Base-by-base conservation (phyloP, 2,329 filamentous ascomycete genomes). In the Clarireedia paspali region DNA sequence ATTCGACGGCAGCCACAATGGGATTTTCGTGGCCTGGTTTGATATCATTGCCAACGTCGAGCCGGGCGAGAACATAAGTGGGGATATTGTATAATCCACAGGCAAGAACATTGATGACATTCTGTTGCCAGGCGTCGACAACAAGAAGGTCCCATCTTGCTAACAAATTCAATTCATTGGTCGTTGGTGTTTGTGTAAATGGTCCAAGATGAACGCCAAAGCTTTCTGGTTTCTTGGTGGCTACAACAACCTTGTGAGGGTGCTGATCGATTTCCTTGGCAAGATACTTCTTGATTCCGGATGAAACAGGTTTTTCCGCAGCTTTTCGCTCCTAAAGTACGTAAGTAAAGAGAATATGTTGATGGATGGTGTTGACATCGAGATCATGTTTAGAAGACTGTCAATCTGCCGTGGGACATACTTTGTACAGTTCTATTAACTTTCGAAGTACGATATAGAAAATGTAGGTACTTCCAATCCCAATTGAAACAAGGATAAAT, bases 71-170 rank as follows among this genome's bases (percentile, higher is more conserved):
- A 10, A 58, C 49, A 26, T 64, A 60, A 36, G 59, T 30, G 17
- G 63, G 59, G 4, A 60, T 34, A 4, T 46, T 14, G 50, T 64
- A 60, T 12, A 48, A 20, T 6, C 39, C 38, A 42, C 44, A 34
- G n/a, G 62, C 60, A 53, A 75, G 64, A 4, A 70, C 72, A 4
- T 70, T 64, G 2, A 66, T 46, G 2, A 74, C 68, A 5, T 72
- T 70, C 9, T 53, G 40, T 57, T 71, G 68, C 17, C 70, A 65
- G 2, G 74, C 74, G 59, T 77, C 73, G 12, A 76, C 66, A 15
- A 75, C 67, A 40, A 75, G 56, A n/a, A 75, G 58, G 51, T 77
- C 73, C 72, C 72, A 76, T 62, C 70, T 65, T 39, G 65, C 55
- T n/a, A 76, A 63, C 6, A 77, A 48, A n/a, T 58, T 62, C 20